Evolutionary conservation across 208 protist genomes (phyloP).

Genomic region (Herpetomonas tarakana): DNA sequence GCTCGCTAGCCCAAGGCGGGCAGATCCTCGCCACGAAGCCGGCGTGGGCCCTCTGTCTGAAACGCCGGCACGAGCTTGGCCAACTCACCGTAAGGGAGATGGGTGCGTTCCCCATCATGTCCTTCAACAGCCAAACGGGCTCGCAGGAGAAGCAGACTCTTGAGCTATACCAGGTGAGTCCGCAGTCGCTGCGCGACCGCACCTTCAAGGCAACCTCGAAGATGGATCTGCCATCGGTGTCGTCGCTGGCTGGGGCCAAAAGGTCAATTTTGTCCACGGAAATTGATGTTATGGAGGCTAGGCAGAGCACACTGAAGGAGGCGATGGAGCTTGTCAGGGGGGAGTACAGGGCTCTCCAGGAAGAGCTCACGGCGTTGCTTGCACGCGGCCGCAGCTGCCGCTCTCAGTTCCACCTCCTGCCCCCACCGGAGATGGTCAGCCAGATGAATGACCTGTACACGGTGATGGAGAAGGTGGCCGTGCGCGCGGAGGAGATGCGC

Average conservation of each 20-base stretch:
- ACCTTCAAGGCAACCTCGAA: conserved; percentile 36
- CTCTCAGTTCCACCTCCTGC: conserved; percentile 78
- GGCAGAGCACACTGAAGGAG: conserved; percentile 41
- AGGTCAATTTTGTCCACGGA: conserved; percentile 51
- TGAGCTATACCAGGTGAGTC: conserved; percentile 56
- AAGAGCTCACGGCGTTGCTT: conserved; percentile 33
- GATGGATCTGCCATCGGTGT: conserved; percentile 23
- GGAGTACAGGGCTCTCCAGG: conserved; percentile 51
- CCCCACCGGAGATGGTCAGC: conserved; percentile 75
- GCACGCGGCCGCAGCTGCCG: conserved; percentile 34
- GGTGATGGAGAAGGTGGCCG: conserved; percentile 74
- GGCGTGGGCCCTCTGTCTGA: conserved; percentile 64
- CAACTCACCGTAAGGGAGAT: conserved; percentile 43
- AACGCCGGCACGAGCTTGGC: conserved; percentile 52
- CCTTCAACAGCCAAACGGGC: conserved; percentile 65
- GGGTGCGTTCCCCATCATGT: conserved; percentile 57
- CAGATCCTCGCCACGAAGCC: conserved; percentile 68
- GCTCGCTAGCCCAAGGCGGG: conserved; percentile 68
- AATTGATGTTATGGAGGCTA: conserved; percentile 53
- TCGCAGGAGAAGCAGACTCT: conserved; percentile 67
- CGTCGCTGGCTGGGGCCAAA: conserved; percentile 40
- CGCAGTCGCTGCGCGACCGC: conserved; percentile 39
- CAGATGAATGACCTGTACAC: conserved; percentile 86
- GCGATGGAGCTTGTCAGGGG: conserved; percentile 43
- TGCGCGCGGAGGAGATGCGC: conserved; percentile 51